Conservation (phyloP, 768 basidiomycete genomes). For the Lactifluus subvellereus region DNA sequence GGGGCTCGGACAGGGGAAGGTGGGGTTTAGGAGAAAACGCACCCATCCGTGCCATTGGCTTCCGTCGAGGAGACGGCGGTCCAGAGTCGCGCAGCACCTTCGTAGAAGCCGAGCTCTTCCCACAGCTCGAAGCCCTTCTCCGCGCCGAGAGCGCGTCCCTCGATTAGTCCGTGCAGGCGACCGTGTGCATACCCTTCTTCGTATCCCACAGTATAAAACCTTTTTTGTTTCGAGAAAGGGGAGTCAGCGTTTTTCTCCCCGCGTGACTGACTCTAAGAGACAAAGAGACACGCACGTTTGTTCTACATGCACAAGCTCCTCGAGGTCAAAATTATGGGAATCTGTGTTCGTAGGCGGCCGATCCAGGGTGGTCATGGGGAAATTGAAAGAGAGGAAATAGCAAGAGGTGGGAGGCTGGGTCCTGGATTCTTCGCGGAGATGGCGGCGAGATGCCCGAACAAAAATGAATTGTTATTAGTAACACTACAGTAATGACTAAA, state of each 20-base stretch:
- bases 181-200: constrained; percentile 79
- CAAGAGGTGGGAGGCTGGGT: too few relatives aligned
- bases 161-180: constrained; percentile 81
- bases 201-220: constrained; percentile 80
- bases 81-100: constrained; percentile 80
- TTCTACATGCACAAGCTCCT: constrained; percentile 30
- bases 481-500: too few relatives aligned
- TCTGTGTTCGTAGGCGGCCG: neutral
- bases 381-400: neutral
- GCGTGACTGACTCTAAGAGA: neutral
- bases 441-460: neutral
- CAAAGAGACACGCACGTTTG: constrained; percentile 27
- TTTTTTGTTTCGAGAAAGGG: constrained; percentile 38
- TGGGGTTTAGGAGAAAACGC: constrained; percentile 26
- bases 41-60: constrained; percentile 45
- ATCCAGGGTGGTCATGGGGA: neutral
- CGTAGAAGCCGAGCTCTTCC: constrained; percentile 94
- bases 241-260: neutral
- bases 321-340: constrained; percentile 27
- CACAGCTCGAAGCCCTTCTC: constrained; percentile 94
- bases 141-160: constrained; percentile 82
- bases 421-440: constrained; percentile 12
- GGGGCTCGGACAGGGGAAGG: neutral
- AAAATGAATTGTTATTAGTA: neutral
- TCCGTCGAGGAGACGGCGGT: constrained; percentile 39